Evolutionary conservation across 1,284 basidiomycete genomes (phyloP).

Genomic region (Schizopora paradoxa): DNA sequence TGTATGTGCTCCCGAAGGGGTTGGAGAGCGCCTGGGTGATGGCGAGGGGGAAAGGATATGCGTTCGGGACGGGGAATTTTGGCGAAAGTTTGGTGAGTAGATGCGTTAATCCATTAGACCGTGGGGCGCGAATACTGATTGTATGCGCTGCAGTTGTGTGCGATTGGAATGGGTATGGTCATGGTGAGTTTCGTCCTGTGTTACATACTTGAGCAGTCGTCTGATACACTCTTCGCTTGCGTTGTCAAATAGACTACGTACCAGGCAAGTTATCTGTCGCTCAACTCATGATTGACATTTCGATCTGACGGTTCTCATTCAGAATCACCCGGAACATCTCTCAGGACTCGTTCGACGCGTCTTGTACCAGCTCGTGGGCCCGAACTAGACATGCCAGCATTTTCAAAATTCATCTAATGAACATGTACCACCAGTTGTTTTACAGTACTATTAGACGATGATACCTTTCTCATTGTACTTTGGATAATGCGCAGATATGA

Average conservation of each 20-base stretch:
- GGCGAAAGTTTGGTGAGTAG: slow-evolving; percentile 58
- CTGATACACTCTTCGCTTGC: slow-evolving; percentile 1
- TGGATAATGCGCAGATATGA: too few species aligned
- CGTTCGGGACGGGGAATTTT: slow-evolving; percentile 70
- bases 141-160: slow-evolving; percentile 41
- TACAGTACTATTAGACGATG: too few species aligned
- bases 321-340: slow-evolving; percentile 87
- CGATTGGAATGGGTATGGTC: slow-evolving; percentile 84
- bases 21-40: slow-evolving; percentile 85
- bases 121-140: slow-evolving; percentile 5
- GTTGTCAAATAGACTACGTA: slow-evolving; percentile 37
- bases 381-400: too few species aligned
- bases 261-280: slow-evolving; percentile 32
- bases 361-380: slow-evolving; percentile 89
- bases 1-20: slow-evolving; percentile 93
- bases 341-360: slow-evolving; percentile 84
- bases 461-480: too few species aligned
- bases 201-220: neutral
- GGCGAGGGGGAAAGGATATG: slow-evolving; percentile 69
- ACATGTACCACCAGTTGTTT: too few species aligned
- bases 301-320: slow-evolving; percentile 28
- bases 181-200: slow-evolving; percentile 64
- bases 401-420: too few species aligned
- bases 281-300: slow-evolving; percentile 15
- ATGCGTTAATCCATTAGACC: slow-evolving; percentile 5